These are phyloP conservation scores for Botrytis hyacinthi DNA, from an alignment of 2,329 filamentous ascomycete species.

Conservation along the genomic window DNA sequence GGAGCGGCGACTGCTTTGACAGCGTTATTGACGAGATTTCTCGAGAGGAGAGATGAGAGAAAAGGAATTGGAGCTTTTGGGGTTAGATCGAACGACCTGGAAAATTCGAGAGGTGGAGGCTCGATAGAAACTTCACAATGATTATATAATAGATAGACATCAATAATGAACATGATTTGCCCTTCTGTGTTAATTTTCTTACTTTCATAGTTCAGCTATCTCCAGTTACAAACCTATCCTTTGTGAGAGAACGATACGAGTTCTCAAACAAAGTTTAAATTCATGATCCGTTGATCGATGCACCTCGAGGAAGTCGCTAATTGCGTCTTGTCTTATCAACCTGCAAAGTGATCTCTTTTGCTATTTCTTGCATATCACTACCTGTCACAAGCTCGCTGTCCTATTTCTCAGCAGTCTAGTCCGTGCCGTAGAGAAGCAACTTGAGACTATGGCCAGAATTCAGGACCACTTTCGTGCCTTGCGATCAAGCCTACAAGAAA, in stretches of 20 bases:
- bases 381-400: not conserved
- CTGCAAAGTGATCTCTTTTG: not conserved
- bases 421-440: too few relatives aligned
- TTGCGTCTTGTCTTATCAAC: not conserved
- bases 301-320: not conserved
- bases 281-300: too few relatives aligned
- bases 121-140: not conserved
- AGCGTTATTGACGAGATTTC: slow-evolving; percentile 8
- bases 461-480: not conserved
- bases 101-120: not conserved
- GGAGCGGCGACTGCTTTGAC: slow-evolving; percentile 9
- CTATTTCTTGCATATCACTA: not conserved
- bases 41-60: slow-evolving; percentile 20
- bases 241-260: not conserved
- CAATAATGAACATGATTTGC: not conserved
- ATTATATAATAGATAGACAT: not conserved
- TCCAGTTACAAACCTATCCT: not conserved
- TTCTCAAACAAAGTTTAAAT: too few relatives aligned
- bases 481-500: not conserved
- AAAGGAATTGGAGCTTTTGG: slow-evolving; percentile 2
- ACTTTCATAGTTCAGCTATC: not conserved
- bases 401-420: not conserved
- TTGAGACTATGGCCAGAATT: not conserved
- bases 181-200: rapidly evolving
- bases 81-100: not conserved